Conservation (phyloP, 1,139 yeast species). For the Fermentozyma sake region DNA sequence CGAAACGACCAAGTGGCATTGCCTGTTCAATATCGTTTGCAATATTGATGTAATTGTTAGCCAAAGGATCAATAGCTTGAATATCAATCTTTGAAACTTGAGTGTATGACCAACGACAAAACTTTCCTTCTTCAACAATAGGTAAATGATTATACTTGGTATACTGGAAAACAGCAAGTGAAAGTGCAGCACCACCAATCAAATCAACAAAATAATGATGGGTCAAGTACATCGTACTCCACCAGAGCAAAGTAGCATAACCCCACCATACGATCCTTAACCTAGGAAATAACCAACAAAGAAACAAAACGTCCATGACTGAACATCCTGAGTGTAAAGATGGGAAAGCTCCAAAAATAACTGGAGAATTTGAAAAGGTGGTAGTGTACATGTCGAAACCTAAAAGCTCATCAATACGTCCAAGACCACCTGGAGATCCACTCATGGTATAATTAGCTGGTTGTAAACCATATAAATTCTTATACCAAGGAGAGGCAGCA, state of each 20-base stretch:
- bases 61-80: constrained; percentile 31
- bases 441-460: constrained; percentile 91
- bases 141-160: constrained; percentile 77
- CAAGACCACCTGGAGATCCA: constrained; percentile 96
- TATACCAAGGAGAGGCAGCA: constrained; percentile 99
- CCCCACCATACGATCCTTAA: constrained; percentile 58
- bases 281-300: constrained; percentile 76
- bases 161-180: constrained; percentile 65
- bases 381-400: constrained; percentile 87
- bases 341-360: constrained; percentile 97
- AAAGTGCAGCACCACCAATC: constrained; percentile 81
- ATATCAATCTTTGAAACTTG: constrained; percentile 26
- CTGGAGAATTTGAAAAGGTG: constrained; percentile 82
- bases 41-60: constrained; percentile 3
- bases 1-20: background rate
- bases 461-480: constrained; percentile 73
- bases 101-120: constrained; percentile 83
- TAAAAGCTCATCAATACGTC: constrained; percentile 75
- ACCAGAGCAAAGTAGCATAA: constrained; percentile 92
- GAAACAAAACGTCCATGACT: constrained; percentile 85
- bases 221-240: constrained; percentile 96
- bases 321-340: constrained; percentile 93
- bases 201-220: constrained; percentile 93
- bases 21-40: constrained; percentile 3
- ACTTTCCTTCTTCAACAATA: constrained; percentile 52